These are phyloP conservation scores for Rhododendron ferrugineum DNA, from an alignment of 148 eudicot genomes.

Conservation along the genomic window DNA sequence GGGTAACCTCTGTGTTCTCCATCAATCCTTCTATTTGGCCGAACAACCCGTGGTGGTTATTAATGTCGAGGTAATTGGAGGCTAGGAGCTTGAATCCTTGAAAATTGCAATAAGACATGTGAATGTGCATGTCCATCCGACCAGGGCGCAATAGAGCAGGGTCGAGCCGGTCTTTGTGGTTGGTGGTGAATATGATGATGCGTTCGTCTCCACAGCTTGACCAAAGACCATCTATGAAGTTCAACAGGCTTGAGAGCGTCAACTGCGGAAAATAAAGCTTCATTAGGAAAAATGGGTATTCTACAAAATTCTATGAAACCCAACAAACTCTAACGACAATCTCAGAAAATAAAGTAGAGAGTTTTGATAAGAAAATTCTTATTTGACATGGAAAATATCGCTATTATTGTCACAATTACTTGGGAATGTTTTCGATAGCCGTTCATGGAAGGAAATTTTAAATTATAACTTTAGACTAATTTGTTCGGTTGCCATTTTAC, in stretches of 20 bases:
- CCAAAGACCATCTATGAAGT: slow-evolving; percentile 48
- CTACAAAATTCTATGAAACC: neutral
- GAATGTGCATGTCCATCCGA: slow-evolving; percentile 47
- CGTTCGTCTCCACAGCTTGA: slow-evolving; percentile 48
- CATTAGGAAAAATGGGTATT: neutral
- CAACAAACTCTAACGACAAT: too few species aligned
- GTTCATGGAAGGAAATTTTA: too few species aligned
- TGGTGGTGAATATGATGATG: slow-evolving; percentile 40
- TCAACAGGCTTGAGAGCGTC: slow-evolving; percentile 36
- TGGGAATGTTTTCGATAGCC: too few species aligned
- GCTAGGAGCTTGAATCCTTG: slow-evolving; percentile 32
- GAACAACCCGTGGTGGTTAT: slow-evolving; percentile 10
- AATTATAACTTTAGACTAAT: too few species aligned
- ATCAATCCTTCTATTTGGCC: slow-evolving; percentile 27
- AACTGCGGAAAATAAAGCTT: slow-evolving; percentile 19
- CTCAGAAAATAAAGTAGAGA: too few species aligned
- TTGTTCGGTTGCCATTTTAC: too few species aligned
- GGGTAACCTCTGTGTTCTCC: slow-evolving; percentile 20
- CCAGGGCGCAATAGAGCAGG: slow-evolving; percentile 45
- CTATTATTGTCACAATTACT: too few species aligned
- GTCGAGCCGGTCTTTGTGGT: slow-evolving; percentile 36
- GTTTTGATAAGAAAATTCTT: too few species aligned
- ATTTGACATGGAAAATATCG: too few species aligned
- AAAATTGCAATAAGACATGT: slow-evolving; percentile 32
- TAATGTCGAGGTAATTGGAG: slow-evolving; percentile 28